These are phyloP conservation scores for Abrus pulchellus DNA, from an alignment of 306 rosid genomes.

Conservation along the genomic window DNA sequence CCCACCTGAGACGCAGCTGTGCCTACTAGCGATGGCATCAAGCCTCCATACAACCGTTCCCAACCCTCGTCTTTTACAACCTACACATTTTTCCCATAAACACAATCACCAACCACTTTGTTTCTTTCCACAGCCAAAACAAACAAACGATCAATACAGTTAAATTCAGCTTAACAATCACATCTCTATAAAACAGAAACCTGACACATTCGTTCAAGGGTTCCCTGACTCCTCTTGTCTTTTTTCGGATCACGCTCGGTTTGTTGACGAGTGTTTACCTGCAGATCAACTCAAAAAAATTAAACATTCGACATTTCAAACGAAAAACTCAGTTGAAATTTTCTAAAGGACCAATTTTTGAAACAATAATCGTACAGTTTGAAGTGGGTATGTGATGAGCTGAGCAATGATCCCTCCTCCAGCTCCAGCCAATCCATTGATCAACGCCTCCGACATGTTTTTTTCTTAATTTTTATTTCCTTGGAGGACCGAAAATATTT, in stretches of 20 bases:
- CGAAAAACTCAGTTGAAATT: neutral
- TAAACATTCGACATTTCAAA: neutral
- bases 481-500: conserved; percentile 34
- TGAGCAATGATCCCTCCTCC: conserved; percentile 99
- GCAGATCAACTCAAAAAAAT: conserved; percentile 47
- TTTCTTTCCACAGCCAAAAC: neutral
- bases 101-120: conserved; percentile 19
- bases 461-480: conserved; percentile 34
- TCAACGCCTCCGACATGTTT: conserved; percentile 93
- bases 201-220: conserved; percentile 77
- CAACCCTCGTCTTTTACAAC: conserved; percentile 92
- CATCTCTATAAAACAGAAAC: conserved; percentile 48
- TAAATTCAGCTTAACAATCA: conserved; percentile 32
- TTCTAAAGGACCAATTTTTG: neutral
- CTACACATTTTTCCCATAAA: conserved; percentile 51
- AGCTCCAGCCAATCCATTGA: conserved; percentile 96
- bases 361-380: conserved; percentile 61
- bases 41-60: conserved; percentile 90
- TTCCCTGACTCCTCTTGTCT: conserved; percentile 63
- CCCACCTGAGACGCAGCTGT: conserved; percentile 97
- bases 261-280: conserved; percentile 97
- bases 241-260: conserved; percentile 88
- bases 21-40: conserved; percentile 83
- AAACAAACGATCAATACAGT: neutral
- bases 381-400: conserved; percentile 97